Percentiles rank a stretch among this genome's conserved stretches.
Conservation (phyloP, 106 monocot genomes). For the Phalaenopsis aphrodite region DNA sequence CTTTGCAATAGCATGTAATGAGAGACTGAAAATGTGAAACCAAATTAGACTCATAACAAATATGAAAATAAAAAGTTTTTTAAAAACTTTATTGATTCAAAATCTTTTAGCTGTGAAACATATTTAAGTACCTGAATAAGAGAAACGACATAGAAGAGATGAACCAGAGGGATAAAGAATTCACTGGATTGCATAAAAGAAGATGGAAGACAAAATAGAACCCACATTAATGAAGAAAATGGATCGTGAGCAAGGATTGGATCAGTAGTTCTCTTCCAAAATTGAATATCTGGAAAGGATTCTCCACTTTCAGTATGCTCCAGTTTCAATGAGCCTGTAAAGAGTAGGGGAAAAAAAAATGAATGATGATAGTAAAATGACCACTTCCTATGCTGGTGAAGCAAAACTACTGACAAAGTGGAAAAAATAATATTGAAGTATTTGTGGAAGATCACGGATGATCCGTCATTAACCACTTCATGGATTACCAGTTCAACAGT, state of each 20-base stretch:
- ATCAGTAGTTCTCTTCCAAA: conserved; percentile 68
- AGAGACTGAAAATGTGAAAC: conserved; percentile 46
- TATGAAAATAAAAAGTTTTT: neutral
- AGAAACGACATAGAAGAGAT: conserved; percentile 83
- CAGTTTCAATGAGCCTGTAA: conserved; percentile 35
- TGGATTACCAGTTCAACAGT: neutral
- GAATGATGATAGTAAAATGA: neutral
- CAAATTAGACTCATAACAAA: neutral
- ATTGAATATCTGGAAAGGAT: conserved; percentile 44
- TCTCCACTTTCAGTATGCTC: conserved; percentile 24
- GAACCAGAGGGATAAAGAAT: conserved; percentile 59
- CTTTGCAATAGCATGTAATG: conserved; percentile 61
- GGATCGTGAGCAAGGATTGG: conserved; percentile 86
- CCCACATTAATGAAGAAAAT: conserved; percentile 70
- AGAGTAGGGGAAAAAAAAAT: neutral
- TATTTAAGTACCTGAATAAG: conserved; percentile 68
- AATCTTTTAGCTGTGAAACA: conserved; percentile 5
- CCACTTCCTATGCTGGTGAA: neutral
- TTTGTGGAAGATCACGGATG: neutral
- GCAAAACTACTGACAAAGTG: neutral
- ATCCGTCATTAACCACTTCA: neutral
- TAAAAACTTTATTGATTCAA: neutral
- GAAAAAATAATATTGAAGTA: neutral
- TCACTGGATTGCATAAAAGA: conserved; percentile 58
- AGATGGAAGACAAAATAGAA: conserved; percentile 74